Evolutionary conservation across 2,329 filamentous ascomycete species (phyloP).

Genomic region (Fusarium mangiferae): DNA sequence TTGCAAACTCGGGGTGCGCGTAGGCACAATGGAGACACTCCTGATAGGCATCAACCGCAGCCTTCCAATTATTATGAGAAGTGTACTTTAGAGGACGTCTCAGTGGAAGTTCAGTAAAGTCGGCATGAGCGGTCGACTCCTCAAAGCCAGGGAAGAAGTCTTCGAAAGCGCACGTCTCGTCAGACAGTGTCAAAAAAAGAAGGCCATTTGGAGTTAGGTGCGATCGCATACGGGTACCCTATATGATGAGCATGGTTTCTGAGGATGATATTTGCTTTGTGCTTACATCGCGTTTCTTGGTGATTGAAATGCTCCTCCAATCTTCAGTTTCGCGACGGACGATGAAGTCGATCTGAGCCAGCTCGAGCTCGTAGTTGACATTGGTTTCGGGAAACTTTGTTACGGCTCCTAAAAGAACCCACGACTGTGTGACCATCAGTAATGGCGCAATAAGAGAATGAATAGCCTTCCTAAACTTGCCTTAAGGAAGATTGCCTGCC

Average conservation of each 20-base stretch:
- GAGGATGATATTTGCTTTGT: rapidly evolving
- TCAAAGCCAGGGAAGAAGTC: neutral
- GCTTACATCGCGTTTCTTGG: neutral
- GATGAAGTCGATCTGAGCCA: neutral
- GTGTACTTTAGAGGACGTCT: neutral
- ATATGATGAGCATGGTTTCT: rapidly evolving
- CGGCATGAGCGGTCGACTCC: neutral
- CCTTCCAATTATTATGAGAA: neutral
- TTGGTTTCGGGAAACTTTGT: neutral
- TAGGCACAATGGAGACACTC: neutral
- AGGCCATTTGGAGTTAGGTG: neutral
- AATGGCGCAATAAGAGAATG: rapidly evolving
- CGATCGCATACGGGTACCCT: neutral
- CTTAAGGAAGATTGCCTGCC: neutral
- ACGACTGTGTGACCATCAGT: neutral
- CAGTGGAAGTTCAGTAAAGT: neutral
- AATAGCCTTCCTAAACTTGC: rapidly evolving
- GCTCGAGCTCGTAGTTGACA: neutral
- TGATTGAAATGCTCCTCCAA: neutral
- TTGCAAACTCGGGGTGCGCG: neutral
- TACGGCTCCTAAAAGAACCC: neutral
- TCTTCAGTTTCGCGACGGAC: neutral
- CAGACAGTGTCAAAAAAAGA: neutral
- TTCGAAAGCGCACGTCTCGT: neutral
- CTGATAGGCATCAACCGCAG: neutral